These are phyloP conservation scores for Heritiera littoralis DNA, from an alignment of 345 rosid genomes.

Conservation along the genomic window DNA sequence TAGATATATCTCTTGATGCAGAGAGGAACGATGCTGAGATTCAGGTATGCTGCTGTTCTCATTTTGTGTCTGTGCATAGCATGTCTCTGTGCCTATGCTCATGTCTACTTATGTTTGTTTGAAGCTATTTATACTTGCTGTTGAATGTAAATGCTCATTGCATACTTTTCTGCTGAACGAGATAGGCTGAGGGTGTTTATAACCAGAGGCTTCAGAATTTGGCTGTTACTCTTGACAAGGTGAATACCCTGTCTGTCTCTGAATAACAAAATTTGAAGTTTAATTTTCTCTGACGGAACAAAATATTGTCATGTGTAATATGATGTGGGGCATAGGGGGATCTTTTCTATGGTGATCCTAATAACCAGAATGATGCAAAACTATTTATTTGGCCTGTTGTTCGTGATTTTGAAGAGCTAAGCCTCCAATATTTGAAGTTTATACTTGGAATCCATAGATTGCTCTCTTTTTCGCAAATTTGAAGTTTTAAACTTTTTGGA, in stretches of 20 bases:
- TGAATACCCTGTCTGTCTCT: conserved; percentile 30
- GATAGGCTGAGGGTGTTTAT: conserved; percentile 98
- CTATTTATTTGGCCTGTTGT: not conserved
- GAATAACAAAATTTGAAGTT: conserved; percentile 2
- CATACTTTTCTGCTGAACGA: conserved; percentile 22
- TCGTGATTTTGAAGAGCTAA: not conserved
- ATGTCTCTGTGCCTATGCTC: not conserved
- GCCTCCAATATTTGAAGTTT: not conserved
- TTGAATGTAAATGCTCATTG: conserved; percentile 30
- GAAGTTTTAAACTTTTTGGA: not conserved
- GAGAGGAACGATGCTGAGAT: conserved; percentile 99
- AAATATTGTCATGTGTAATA: not conserved
- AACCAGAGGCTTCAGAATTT: conserved; percentile 99
- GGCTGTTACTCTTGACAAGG: conserved; percentile 99
- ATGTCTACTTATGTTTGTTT: not conserved
- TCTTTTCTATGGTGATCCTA: not conserved
- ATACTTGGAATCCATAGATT: not conserved
- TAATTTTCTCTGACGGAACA: not conserved
- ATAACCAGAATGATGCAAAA: not conserved
- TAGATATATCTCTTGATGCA: conserved; percentile 72
- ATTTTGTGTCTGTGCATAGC: not conserved
- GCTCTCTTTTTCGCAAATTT: not conserved
- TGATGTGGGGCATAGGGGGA: not conserved
- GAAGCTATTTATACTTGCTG: conserved; percentile 11
- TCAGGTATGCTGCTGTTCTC: conserved; percentile 58